A percentile compares a stretch with the other conserved stretches of the same genome.
phyloP scores from a whole-genome alignment of 306 rosid genomes.

The Mucuna pruriens region DNA sequence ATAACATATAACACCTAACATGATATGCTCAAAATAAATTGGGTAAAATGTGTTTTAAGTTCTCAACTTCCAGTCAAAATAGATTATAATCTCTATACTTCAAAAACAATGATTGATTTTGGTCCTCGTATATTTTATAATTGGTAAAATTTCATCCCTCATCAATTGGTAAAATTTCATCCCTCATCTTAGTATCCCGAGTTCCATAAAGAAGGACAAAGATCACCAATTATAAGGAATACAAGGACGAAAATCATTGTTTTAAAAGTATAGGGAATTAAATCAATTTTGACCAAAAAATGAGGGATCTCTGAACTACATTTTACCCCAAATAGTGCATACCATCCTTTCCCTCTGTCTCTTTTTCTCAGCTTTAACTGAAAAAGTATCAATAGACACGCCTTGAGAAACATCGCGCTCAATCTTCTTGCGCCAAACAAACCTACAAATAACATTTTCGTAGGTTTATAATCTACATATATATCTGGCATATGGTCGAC shows the following conservation, averaged over 20 bases:
- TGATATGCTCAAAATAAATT: neutral
- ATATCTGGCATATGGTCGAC: neutral
- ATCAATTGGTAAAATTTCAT: neutral
- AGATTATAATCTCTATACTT: neutral
- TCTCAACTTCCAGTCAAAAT: too few relatives aligned
- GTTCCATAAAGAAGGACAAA: neutral
- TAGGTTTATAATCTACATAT: constrained; percentile 20
- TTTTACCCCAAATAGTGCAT: constrained; percentile 8
- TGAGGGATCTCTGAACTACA: neutral
- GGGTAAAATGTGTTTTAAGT: neutral
- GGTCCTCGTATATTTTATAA: too few relatives aligned
- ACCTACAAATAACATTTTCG: constrained; percentile 54
- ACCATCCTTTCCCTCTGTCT: constrained; percentile 92
- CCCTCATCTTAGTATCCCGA: neutral
- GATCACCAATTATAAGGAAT: neutral
- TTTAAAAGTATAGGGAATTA: neutral
- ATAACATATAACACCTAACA: neutral
- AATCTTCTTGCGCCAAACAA: constrained; percentile 98
- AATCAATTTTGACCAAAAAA: neutral
- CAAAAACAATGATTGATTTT: too few relatives aligned
- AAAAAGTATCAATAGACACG: constrained; percentile 63
- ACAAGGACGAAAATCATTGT: neutral
- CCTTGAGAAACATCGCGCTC: constrained; percentile 90
- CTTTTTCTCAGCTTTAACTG: constrained; percentile 77
- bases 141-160: too few relatives aligned